Evolutionary conservation across 108 stramenopile genomes (phyloP), one percentile per base, ranked within the genome.

Genomic region (Nitzschia sp.): DNA sequence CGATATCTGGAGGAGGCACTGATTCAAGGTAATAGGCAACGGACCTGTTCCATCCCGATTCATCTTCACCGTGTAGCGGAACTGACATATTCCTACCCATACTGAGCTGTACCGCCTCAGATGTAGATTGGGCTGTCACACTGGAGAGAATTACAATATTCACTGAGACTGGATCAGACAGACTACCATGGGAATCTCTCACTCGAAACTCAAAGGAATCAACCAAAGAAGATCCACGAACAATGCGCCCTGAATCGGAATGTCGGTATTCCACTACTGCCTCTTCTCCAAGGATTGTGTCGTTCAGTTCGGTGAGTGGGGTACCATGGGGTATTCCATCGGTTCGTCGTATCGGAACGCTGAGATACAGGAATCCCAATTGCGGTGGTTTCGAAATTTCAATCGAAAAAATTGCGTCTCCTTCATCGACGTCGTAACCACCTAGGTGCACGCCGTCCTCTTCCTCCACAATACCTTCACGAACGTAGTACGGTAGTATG

Each of bases 201-300:
- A 75, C 81, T 29, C 76, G 76, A 57, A 82, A 82, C 3, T 43
- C 25, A 51, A 82, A 82, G 17, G 39, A 61, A 48, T 82, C 81
- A 6, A 46, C 8, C 20, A 59, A 62, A 26, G 37, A 46, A 12
- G 22, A 29, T 10, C 48, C 65, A 26, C 62, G 65, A 34, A 54
- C 51, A 9, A 58, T 17, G 0, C 67, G 52, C 34, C 73, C 51
- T 6, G 65, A 39, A 20, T 41, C 59, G 42, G 40, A 60, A 51
- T 63, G 73, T 34, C 5, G 17, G 51, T 67, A 69, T 19, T 65
- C 75, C 7, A 76, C 56, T 2, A 66, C 61, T 14, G 46, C 62
- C 53, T 67, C 65, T 12, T 51, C 9, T 6, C 76, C 65, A 24
- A 26, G 22, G 46, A 80, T 57, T 3, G 58, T 63, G 42, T 75